Evolutionary conservation across 257 asterid genomes (phyloP).

Genomic region (Henckelia pumila): DNA sequence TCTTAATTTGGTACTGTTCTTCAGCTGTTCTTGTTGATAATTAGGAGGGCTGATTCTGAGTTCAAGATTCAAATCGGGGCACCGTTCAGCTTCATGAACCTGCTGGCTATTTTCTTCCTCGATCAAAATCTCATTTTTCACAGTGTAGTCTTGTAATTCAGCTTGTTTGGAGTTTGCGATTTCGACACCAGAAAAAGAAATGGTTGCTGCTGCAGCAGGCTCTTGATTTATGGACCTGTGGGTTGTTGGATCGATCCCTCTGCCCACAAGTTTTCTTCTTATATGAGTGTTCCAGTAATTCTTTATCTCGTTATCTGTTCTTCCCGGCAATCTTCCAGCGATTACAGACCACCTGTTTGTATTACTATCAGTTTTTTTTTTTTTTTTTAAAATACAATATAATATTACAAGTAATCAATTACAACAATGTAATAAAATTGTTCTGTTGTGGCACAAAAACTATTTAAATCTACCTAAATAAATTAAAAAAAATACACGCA

Average conservation of each 20-base stretch:
- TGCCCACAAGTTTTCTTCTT: slow-evolving; percentile 66
- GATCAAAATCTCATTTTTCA: background rate
- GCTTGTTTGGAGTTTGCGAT: slow-evolving; percentile 17
- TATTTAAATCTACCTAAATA: no score
- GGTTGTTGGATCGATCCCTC: slow-evolving; percentile 85
- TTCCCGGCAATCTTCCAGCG: slow-evolving; percentile 87
- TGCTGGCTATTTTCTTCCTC: slow-evolving; percentile 36
- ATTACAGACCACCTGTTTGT: slow-evolving; percentile 97
- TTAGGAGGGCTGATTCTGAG: slow-evolving; percentile 88
- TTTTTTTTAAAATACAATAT: no score
- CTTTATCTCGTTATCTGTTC: slow-evolving; percentile 94
- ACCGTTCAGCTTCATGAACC: slow-evolving; percentile 41
- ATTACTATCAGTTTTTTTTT: no score
- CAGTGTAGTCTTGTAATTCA: no score
- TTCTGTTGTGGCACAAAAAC: no score
- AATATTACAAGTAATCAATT: no score
- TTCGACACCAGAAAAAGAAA: slow-evolving; percentile 41
- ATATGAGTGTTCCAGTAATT: slow-evolving; percentile 96
- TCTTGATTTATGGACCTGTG: slow-evolving; percentile 60
- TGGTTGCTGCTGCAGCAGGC: slow-evolving; percentile 28
- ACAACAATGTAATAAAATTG: no score
- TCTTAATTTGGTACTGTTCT: slow-evolving; percentile 58
- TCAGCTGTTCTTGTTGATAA: slow-evolving; percentile 28
- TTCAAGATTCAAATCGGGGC: slow-evolving; percentile 88
- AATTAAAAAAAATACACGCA: no score